Conservation (phyloP, 139 green algal genomes). For the Deuterostichococcus epilithicus region DNA sequence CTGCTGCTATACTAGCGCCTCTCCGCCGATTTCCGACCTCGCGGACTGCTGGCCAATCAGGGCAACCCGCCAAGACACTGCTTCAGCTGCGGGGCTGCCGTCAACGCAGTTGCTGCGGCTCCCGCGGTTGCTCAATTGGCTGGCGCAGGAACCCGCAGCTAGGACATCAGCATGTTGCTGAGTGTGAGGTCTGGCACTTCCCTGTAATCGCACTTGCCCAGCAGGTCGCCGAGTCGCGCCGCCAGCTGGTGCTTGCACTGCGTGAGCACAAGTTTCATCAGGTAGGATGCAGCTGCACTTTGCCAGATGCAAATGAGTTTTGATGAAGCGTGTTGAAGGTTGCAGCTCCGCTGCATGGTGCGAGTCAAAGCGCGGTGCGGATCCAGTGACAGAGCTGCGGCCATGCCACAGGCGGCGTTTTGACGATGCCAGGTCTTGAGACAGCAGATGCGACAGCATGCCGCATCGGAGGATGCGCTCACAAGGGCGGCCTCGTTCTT, state of each 20-base stretch:
- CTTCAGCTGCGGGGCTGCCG: no score
- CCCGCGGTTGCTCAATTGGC: no score
- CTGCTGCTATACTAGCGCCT: no score
- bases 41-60: no score
- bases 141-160: no score
- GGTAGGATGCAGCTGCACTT: background rate
- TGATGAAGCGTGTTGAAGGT: no score
- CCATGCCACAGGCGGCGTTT: no score
- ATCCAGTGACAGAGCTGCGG: background rate
- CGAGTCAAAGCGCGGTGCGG: background rate
- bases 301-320: no score
- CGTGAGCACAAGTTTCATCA: conserved; percentile 1
- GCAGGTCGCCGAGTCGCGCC: conserved; percentile 44
- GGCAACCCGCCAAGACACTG: no score
- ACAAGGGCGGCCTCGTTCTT: conserved; percentile 50
- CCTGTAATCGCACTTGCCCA: conserved; percentile 20
- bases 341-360: no score
- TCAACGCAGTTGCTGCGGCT: no score
- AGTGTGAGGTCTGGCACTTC: conserved; percentile 35
- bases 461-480: background rate
- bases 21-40: no score
- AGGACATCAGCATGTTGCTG: conserved; percentile 46
- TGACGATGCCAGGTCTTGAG: background rate
- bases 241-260: conserved; percentile 92
- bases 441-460: background rate